Evolutionary conservation across 2,329 filamentous ascomycete species (phyloP).

Genomic region (Thielaviopsis euricoi): DNA sequence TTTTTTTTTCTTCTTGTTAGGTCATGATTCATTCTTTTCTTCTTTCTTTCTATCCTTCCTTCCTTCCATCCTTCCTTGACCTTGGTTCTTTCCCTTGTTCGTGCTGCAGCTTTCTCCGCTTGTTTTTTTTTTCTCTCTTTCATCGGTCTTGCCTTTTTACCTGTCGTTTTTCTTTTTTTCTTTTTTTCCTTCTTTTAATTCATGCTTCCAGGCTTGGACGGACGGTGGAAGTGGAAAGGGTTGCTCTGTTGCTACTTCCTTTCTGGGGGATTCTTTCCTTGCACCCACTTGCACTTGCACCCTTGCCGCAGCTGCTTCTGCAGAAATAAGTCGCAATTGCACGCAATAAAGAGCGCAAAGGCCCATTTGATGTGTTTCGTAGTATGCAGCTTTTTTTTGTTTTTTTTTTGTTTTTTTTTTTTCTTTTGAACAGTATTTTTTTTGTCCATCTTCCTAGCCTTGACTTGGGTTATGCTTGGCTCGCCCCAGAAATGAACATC

Average conservation of each 20-base stretch:
- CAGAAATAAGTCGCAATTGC: no score
- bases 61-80: background rate
- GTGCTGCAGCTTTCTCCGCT: no score
- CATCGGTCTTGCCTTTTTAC: no score
- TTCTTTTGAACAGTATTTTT: no score
- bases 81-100: background rate
- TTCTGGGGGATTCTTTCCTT: background rate
- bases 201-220: no score
- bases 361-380: background rate
- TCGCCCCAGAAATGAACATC: no score
- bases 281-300: no score
- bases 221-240: no score
- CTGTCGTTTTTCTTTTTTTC: background rate
- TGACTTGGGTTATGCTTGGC: no score
- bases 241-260: background rate
- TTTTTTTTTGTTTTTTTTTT: background rate
- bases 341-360: background rate
- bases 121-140: no score
- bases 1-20: background rate
- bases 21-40: no score
- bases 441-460: background rate
- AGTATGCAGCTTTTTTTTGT: background rate
- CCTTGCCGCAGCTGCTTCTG: background rate
- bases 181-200: background rate
- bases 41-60: no score